phyloP scores from a whole-genome alignment of 805 yeast genomes.

The Pichia gijzeniarum region DNA sequence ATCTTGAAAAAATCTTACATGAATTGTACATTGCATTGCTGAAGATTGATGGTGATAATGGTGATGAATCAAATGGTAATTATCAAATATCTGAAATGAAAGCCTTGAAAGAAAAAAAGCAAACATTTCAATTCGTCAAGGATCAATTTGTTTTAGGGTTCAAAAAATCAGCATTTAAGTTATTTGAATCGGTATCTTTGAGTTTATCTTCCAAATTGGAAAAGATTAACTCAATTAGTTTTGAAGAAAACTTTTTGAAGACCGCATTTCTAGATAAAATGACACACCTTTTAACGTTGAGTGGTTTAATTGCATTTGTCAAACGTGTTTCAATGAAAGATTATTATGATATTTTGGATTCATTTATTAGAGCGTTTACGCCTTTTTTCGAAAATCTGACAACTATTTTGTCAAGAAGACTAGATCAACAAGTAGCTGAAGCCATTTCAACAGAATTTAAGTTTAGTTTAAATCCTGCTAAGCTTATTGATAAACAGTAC shows the following conservation, averaged over 20 bases:
- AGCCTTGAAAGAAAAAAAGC: conserved; percentile 62
- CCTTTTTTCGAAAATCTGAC: conserved; percentile 26
- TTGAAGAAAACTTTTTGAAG: conserved; percentile 13
- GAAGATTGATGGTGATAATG: conserved; percentile 45
- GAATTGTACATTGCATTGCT: conserved; percentile 58
- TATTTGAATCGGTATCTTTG: conserved; percentile 23
- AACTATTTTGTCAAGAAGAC: conserved; percentile 14
- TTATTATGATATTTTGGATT: conserved; percentile 37
- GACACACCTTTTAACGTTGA: conserved; percentile 36
- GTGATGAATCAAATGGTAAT: conserved; percentile 28
- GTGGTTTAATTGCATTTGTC: conserved; percentile 49
- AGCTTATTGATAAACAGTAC: conserved; percentile 15
- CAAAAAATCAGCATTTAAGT: conserved; percentile 23
- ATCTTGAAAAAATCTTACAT: conserved; percentile 48
- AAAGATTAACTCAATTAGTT: conserved; percentile 7
- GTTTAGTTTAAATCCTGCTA: conserved; percentile 20
- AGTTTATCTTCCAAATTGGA: conserved; percentile 29
- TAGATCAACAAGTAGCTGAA: conserved; percentile 11
- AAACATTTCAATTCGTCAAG: conserved; percentile 52
- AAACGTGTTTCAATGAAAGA: conserved; percentile 48
- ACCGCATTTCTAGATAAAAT: conserved; percentile 24
- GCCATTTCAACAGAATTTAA: conserved; percentile 10
- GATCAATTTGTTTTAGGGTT: conserved; percentile 43
- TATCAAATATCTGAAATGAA: conserved; percentile 54
- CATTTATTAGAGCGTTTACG: conserved; percentile 31